These are phyloP conservation scores for Jaltomata sinuosa DNA, from an alignment of 257 asterid species.

Conservation along the genomic window DNA sequence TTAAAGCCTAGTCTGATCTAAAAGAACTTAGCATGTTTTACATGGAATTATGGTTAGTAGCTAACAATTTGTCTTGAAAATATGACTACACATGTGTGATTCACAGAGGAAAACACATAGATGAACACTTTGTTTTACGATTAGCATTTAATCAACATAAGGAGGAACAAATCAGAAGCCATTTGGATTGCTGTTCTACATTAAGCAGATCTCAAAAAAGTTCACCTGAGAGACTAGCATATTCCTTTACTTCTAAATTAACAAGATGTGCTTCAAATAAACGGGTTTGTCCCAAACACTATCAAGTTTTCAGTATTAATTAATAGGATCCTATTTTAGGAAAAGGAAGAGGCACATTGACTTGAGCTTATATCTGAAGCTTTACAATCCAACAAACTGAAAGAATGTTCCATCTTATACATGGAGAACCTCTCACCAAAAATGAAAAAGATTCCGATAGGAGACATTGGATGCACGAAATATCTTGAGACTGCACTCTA, in stretches of 20 bases:
- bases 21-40: background rate
- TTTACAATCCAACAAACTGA: background rate
- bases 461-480: background rate
- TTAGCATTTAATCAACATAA: background rate
- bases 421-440: background rate
- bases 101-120: background rate
- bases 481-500: background rate
- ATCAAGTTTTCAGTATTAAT: background rate
- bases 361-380: background rate
- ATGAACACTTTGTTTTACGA: background rate
- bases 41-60: background rate
- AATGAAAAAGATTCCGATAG: background rate
- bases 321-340: background rate
- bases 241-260: background rate
- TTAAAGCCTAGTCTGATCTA: background rate
- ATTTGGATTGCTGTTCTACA: background rate
- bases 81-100: background rate
- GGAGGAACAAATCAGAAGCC: background rate
- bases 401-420: background rate
- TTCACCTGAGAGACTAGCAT: background rate
- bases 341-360: background rate
- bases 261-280: background rate
- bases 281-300: background rate
- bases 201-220: background rate
- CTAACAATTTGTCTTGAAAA: background rate